A percentile compares a stretch with the other conserved stretches of the same genome.
Conservation (phyloP, 208 protist genomes). For the Porcisia deanei region DNA sequence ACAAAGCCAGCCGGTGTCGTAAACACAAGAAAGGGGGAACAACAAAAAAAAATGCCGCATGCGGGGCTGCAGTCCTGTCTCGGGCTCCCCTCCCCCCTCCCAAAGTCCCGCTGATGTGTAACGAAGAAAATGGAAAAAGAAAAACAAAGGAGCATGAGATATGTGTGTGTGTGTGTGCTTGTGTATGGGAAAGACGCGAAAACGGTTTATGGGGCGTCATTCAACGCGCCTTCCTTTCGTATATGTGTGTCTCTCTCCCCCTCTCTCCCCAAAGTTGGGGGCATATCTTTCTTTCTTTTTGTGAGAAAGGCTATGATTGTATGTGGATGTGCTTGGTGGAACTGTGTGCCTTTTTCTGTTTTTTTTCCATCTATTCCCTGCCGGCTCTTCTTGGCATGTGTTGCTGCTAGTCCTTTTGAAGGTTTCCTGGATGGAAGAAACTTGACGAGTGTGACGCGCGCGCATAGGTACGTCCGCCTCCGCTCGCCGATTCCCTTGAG, state of each 20-base stretch:
- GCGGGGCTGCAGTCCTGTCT: not conserved
- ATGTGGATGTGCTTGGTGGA: not conserved
- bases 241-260: not conserved
- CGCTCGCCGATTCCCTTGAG: not conserved
- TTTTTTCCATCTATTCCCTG: not conserved
- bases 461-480: not conserved
- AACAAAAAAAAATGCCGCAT: not conserved
- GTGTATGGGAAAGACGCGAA: not conserved
- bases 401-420: slow-evolving; percentile 4
- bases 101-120: not conserved
- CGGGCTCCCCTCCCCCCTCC: no score
- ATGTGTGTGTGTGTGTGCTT: not conserved
- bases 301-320: not conserved
- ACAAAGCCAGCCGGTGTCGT: not conserved
- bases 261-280: not conserved
- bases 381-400: not conserved
- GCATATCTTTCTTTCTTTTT: not conserved
- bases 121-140: not conserved
- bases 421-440: not conserved
- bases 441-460: not conserved
- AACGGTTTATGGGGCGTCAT: no score
- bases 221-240: no score
- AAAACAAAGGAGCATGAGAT: not conserved
- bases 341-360: not conserved
- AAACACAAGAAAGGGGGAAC: not conserved